phyloP scores from a whole-genome alignment of 1,284 basidiomycete species.

The Pisolithus thermaeus region DNA sequence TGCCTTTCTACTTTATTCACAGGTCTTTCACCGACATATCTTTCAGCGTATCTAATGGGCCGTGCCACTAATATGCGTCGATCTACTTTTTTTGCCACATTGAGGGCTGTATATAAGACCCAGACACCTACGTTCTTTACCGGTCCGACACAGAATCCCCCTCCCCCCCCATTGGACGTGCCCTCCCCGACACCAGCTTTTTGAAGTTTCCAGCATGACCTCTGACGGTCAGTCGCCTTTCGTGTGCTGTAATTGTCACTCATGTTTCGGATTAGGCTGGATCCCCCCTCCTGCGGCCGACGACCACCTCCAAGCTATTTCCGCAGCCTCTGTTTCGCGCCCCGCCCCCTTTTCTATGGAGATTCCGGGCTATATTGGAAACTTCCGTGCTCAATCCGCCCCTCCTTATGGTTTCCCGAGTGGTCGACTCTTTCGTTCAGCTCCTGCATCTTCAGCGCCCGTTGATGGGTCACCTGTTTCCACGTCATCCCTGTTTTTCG shows the following conservation, averaged over 20 bases:
- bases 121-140: background rate
- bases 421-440: background rate
- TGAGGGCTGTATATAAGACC: slow-evolving; percentile 14
- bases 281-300: background rate
- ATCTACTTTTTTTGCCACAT: background rate
- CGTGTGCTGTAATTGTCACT: slow-evolving; percentile 1
- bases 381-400: slow-evolving; percentile 1
- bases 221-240: slow-evolving; percentile 7
- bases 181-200: slow-evolving; percentile 1
- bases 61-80: slow-evolving; percentile 5
- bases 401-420: slow-evolving; percentile 1
- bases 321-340: background rate
- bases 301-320: background rate
- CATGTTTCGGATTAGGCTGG: background rate
- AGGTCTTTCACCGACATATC: slow-evolving; percentile 15
- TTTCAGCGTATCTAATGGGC: slow-evolving; percentile 10
- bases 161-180: slow-evolving; percentile 11
- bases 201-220: slow-evolving; percentile 1
- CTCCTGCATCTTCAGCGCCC: too few relatives aligned
- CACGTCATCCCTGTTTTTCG: slow-evolving; percentile 1
- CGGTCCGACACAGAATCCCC: slow-evolving; percentile 4
- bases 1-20: slow-evolving; percentile 15
- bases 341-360: background rate
- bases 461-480: background rate
- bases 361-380: background rate